Evolutionary conservation across 2,329 filamentous ascomycete genomes (phyloP), one percentile per base, ranked within the genome.

Genomic region (Fusarium temperatum): DNA sequence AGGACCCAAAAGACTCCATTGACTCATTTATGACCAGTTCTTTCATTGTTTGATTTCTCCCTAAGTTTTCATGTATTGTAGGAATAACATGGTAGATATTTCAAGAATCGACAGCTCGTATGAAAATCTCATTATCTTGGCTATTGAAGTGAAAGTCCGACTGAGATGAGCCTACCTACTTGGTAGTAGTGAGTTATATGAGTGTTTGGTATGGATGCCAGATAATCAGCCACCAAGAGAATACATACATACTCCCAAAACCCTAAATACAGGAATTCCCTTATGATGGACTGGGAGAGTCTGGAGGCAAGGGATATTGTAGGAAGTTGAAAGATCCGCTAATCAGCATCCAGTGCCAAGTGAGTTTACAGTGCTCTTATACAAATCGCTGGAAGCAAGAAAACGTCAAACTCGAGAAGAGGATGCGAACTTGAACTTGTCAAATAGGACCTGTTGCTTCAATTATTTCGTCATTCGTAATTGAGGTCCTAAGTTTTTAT

Each of bases 1-100:
- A 35, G 55, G 68, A 58, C 65, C 51, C 68, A 70, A 70, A 54
- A 36, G 8, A 36, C 38, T 48, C 35, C 13, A 11, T 66, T 70
- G 59, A 70, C 51, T 70, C 66, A 70, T 22, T 51, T 30, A 20
- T 22, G 13, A 13, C n/a, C 9, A 11, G 38, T 32, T 68, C 24
- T 36, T 57, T 32, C 5, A n/a, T 7, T n/a, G 9, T 28, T 44
- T n/a, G 7, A 47, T n/a, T 15, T 26, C 44, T 42, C 7, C 22
- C 20, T 15, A 17, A 28, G 30, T 22, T 32, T n/a, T 14, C 5
- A 20, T 30, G 11, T 14, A n/a, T 50, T 14, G 8, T 11, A 26
- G n/a, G 14, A 36, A 18, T 39, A 13, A 18, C 9, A 28, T 22
- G 22, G 30, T 22, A 36, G 18, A 26, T 54, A 35, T 28, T 11